Percentiles rank a stretch among this genome's conserved stretches.
Evolutionary conservation across 2,329 filamentous ascomycete genomes (phyloP).

Genomic region (Penicillium brasilianum): DNA sequence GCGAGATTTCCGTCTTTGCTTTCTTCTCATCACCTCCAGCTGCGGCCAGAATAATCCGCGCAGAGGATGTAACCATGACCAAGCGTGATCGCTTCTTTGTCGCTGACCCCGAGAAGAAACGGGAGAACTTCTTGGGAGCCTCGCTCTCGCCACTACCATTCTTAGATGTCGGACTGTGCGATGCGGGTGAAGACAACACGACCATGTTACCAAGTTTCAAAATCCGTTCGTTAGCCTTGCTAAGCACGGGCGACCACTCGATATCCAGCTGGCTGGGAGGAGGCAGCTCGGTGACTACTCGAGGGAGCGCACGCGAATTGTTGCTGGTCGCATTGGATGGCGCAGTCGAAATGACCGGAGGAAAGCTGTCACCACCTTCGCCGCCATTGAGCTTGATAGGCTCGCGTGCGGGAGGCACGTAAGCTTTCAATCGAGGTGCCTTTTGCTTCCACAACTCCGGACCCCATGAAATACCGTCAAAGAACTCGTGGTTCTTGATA

Average conservation of each 20-base stretch:
- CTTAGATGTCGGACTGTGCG: constrained; percentile 74
- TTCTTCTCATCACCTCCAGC: constrained; percentile 96
- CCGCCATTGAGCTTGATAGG: constrained; percentile 74
- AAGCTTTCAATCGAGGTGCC: constrained; percentile 83
- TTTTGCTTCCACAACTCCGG: constrained; percentile 86
- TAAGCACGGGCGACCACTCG: constrained; percentile 96
- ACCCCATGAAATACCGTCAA: constrained; percentile 84
- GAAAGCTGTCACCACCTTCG: constrained; percentile 46
- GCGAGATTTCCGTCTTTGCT: constrained; percentile 87
- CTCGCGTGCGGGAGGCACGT: constrained; percentile 76
- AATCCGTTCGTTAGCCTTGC: constrained; percentile 88
- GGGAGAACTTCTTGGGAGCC: constrained; percentile 79
- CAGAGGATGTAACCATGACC: constrained; percentile 93
- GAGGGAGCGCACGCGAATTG: constrained; percentile 66
- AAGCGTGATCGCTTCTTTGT: constrained; percentile 91
- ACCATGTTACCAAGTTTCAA: constrained; percentile 90
- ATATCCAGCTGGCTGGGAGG: constrained; percentile 97
- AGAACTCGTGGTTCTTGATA: constrained; percentile 96
- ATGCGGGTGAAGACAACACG: constrained; percentile 77
- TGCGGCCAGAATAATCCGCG: constrained; percentile 85
- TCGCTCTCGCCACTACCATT: constrained; percentile 69
- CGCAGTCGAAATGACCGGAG: constrained; percentile 49
- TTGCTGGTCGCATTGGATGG: constrained; percentile 49
- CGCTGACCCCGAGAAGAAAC: constrained; percentile 89
- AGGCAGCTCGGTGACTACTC: constrained; percentile 91